phyloP scores from a whole-genome alignment of 164 flowering plant genomes.

The Cinnamomum chago region DNA sequence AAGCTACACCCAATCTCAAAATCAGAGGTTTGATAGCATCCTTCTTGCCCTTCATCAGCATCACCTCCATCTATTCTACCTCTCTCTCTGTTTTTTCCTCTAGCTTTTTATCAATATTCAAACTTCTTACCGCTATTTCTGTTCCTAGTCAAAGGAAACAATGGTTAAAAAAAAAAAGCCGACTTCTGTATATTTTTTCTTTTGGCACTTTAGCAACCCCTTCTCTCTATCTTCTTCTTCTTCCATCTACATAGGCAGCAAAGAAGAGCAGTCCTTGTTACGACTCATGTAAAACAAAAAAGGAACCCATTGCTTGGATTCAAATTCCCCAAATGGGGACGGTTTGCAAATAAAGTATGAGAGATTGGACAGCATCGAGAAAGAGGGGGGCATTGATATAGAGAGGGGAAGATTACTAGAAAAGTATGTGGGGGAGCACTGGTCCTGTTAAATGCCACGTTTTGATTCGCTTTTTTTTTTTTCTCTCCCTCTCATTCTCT shows the following conservation, averaged over 20 bases:
- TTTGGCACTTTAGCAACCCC: neutral
- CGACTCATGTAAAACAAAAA: neutral
- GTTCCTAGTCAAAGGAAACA: neutral
- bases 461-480: neutral
- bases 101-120: neutral
- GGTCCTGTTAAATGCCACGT: neutral
- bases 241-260: neutral
- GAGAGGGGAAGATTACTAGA: neutral
- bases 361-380: neutral
- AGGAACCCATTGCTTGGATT: neutral
- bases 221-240: neutral
- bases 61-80: neutral
- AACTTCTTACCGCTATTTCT: neutral
- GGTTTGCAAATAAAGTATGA: neutral
- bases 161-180: neutral
- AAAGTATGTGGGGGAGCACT: neutral
- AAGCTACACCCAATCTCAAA: slow-evolving; percentile 66
- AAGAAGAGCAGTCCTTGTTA: neutral
- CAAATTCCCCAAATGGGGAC: neutral
- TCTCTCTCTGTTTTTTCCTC: neutral
- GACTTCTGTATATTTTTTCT: neutral
- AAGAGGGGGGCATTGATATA: neutral
- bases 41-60: slow-evolving; percentile 1
- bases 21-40: slow-evolving; percentile 39
- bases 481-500: neutral